Evolutionary conservation across 495 filamentous ascomycete genomes (phyloP).

Genomic region (Penicillium lividum): DNA sequence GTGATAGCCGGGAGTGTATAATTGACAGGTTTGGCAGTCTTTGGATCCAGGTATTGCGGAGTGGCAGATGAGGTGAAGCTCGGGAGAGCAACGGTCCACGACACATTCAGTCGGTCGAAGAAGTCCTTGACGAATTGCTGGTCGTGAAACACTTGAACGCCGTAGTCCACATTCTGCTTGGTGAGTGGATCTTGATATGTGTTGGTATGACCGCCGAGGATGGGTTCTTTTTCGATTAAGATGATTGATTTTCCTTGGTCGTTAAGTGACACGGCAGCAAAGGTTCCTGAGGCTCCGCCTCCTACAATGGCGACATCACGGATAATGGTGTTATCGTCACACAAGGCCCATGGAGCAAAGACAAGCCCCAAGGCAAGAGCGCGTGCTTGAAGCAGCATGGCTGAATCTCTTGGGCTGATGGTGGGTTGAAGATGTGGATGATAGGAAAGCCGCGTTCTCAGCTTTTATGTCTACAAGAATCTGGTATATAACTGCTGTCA

Average conservation of each 20-base stretch:
- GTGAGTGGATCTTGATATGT: slow-evolving; percentile 47
- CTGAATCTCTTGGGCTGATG: background rate
- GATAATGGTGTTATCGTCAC: slow-evolving; percentile 4
- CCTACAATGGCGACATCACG: slow-evolving; percentile 53
- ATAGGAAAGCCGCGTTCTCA: background rate
- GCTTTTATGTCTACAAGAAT: background rate
- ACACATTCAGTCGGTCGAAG: slow-evolving; percentile 37
- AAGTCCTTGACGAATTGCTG: slow-evolving; percentile 37
- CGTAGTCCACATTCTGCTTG: slow-evolving; percentile 43
- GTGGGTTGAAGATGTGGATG: background rate
- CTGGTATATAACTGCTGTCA: background rate
- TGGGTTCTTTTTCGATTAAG: slow-evolving; percentile 44
- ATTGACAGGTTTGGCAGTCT: slow-evolving; percentile 43
- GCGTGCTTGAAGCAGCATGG: slow-evolving; percentile 4
- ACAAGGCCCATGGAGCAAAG: background rate
- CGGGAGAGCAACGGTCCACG: slow-evolving; percentile 24
- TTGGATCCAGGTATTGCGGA: slow-evolving; percentile 30
- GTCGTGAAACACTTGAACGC: slow-evolving; percentile 45
- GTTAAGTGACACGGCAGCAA: slow-evolving; percentile 43
- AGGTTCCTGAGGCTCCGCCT: slow-evolving; percentile 50
- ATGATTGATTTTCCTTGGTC: slow-evolving; percentile 41
- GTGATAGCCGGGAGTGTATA: slow-evolving; percentile 30
- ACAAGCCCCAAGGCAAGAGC: slow-evolving; percentile 12
- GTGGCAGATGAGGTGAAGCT: slow-evolving; percentile 21
- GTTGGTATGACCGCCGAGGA: slow-evolving; percentile 50